Percentiles rank a stretch among this genome's conserved stretches.
Evolutionary conservation across 2,329 filamentous ascomycete genomes (phyloP).

Genomic region (Xylogone sp.): DNA sequence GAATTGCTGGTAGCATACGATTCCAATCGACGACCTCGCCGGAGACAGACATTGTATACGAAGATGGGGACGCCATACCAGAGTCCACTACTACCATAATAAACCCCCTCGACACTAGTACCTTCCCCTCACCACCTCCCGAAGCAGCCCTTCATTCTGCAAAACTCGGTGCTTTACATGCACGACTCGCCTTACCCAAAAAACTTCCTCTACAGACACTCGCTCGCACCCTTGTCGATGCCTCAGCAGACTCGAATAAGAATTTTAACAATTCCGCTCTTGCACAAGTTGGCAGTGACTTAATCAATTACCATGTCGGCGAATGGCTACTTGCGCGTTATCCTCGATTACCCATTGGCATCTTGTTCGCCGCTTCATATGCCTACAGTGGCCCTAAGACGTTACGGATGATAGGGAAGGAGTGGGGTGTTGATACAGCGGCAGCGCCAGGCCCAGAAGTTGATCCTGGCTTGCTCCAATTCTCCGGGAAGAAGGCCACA

Average conservation of each 20-base stretch:
- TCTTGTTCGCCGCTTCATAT: constrained; percentile 81
- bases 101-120: constrained; percentile 13
- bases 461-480: constrained; percentile 87
- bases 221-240: constrained; percentile 79
- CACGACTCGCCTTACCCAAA: constrained; percentile 76
- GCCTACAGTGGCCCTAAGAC: constrained; percentile 77
- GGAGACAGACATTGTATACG: constrained; percentile 18
- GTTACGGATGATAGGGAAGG: constrained; percentile 66
- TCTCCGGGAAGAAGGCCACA: constrained; percentile 47
- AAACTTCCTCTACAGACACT: constrained; percentile 83
- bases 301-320: constrained; percentile 84
- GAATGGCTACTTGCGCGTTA: constrained; percentile 87
- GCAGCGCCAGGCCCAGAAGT: constrained; percentile 86
- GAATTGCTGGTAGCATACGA: constrained; percentile 21
- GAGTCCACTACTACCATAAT: not conserved
- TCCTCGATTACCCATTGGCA: constrained; percentile 84
- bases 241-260: constrained; percentile 74
- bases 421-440: constrained; percentile 92
- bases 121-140: constrained; percentile 65
- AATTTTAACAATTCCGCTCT: constrained; percentile 88
- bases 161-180: constrained; percentile 89
- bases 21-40: constrained; percentile 15
- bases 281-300: constrained; percentile 72
- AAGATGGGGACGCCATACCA: constrained; percentile 17
- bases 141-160: constrained; percentile 67